Evolutionary conservation across 2,329 filamentous ascomycete species (phyloP).

Genomic region (Paracamarosporium sp.): DNA sequence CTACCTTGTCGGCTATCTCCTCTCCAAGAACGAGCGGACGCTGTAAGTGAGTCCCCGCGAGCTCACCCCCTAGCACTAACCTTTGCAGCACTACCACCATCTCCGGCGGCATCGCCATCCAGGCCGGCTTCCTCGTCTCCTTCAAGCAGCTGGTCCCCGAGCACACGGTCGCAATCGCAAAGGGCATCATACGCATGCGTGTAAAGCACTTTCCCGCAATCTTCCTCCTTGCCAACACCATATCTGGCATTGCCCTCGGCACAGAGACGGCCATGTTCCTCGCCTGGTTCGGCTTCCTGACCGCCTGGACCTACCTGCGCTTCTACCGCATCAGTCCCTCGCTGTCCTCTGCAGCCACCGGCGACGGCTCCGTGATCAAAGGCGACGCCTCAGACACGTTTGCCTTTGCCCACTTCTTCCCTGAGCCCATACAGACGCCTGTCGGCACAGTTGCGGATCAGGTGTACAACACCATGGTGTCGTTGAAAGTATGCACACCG

Average conservation of each 20-base stretch:
- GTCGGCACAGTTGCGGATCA: slow-evolving; percentile 76
- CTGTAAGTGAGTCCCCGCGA: slow-evolving; percentile 62
- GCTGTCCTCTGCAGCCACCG: slow-evolving; percentile 60
- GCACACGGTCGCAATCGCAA: slow-evolving; percentile 94
- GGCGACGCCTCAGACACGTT: slow-evolving; percentile 97
- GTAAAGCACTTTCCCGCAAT: slow-evolving; percentile 82
- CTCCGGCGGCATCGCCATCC: slow-evolving; percentile 85
- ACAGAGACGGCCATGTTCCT: slow-evolving; percentile 82
- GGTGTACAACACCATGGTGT: slow-evolving; percentile 77
- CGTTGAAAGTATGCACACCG: slow-evolving; percentile 79
- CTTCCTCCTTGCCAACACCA: slow-evolving; percentile 74
- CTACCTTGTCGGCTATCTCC: slow-evolving; percentile 74
- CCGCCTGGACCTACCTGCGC: slow-evolving; percentile 93
- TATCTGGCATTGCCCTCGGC: slow-evolving; percentile 68
- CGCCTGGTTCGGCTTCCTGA: slow-evolving; percentile 80
- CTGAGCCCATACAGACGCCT: slow-evolving; percentile 78
- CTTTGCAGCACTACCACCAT: slow-evolving; percentile 74
- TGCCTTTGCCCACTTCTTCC: slow-evolving; percentile 95
- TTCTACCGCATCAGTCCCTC: slow-evolving; percentile 84
- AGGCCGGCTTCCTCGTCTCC: slow-evolving; percentile 92
- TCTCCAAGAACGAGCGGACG: slow-evolving; percentile 71
- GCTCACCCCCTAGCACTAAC: slow-evolving; percentile 14
- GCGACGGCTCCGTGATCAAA: slow-evolving; percentile 65
- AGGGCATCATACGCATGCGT: slow-evolving; percentile 85
- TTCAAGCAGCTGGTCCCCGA: slow-evolving; percentile 98